Base-by-base conservation (phyloP, 768 basidiomycete genomes). In the Hygrophoropsis aurantiaca region DNA sequence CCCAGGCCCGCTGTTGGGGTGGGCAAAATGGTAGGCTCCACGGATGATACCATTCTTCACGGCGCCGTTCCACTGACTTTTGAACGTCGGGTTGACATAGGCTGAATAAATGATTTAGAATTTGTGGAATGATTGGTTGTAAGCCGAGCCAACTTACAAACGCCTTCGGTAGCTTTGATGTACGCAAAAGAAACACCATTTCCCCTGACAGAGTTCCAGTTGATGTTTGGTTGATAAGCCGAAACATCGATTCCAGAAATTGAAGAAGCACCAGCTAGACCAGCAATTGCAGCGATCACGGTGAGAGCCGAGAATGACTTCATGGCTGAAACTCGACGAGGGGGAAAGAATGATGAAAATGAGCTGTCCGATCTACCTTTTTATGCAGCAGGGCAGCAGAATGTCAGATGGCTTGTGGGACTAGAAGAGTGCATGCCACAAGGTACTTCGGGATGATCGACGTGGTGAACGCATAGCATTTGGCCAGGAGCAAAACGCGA, bases 161-260 rank as follows among this genome's bases (percentile, higher is more conserved):
- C 76, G 7, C 74, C 74, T 57, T 82, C 81, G n/a, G 81, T 82
- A 5, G 79, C 81, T 57, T 82, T 82, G 71, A 82, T 81, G 53
- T 71, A 81, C 1, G 70, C 77, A 54, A 79, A 82, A 10, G 65
- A 51, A 16, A 78, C 59, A 8, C 79, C 80, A 47, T 75, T 74
- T 18, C 70, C 67, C 53, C 70, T 72, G 47, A 77, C 74, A 3
- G 70, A 66, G 27, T 56, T 62, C 77, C 78, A 81, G 60, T 79
- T 65, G 39, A 82, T 62, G 54, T 45, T 65, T 4, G 66, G 59
- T 45, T 81, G 79, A 40, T 62, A 72, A 53, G 60, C 46, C 2
- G 77, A 79, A 44, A 81, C 77, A 53, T 81, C 79, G 43, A 78
- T 74, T 23, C 77, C 78, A 42, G 71, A 55, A 27, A 73, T 73